Evolutionary conservation across 768 basidiomycete genomes (phyloP).

Genomic region (Candolleomyces eurysporus): DNA sequence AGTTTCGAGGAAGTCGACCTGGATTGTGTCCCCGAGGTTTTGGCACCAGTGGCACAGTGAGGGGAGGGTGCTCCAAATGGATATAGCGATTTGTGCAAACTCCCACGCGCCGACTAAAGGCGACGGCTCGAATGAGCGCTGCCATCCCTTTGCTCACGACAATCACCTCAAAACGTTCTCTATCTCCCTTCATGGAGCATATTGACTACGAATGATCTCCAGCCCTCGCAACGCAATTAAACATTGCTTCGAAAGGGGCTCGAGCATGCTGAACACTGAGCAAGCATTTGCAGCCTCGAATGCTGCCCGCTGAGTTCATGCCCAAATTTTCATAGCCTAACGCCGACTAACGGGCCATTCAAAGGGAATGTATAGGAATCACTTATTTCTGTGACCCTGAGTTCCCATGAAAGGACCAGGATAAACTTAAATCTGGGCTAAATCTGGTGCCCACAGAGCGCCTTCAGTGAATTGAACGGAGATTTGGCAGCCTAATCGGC

Average conservation of each 20-base stretch:
- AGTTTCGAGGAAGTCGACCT: neutral
- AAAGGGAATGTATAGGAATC: neutral
- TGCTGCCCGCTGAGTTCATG: neutral
- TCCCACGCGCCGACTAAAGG: constrained; percentile 3
- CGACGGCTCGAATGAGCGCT: neutral
- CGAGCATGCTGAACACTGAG: too few relatives aligned
- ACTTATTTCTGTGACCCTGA: neutral
- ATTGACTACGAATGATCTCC: neutral
- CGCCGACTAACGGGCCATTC: neutral
- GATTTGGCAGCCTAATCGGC: neutral
- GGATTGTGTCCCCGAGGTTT: neutral
- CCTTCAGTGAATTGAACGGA: neutral
- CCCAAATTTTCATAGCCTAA: neutral
- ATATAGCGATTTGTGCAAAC: neutral
- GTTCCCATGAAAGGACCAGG: neutral
- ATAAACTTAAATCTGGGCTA: neutral
- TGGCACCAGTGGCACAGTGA: neutral
- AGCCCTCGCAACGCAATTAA: constrained; percentile 1
- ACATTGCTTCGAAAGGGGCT: neutral
- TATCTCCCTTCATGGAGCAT: neutral
- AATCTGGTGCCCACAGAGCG: constrained; percentile 2
- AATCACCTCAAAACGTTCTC: neutral
- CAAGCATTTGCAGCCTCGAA: neutral
- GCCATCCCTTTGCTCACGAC: neutral
- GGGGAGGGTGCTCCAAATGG: neutral